Conservation (phyloP, 805 yeast species). For the Metschnikowia aberdeeniae region DNA sequence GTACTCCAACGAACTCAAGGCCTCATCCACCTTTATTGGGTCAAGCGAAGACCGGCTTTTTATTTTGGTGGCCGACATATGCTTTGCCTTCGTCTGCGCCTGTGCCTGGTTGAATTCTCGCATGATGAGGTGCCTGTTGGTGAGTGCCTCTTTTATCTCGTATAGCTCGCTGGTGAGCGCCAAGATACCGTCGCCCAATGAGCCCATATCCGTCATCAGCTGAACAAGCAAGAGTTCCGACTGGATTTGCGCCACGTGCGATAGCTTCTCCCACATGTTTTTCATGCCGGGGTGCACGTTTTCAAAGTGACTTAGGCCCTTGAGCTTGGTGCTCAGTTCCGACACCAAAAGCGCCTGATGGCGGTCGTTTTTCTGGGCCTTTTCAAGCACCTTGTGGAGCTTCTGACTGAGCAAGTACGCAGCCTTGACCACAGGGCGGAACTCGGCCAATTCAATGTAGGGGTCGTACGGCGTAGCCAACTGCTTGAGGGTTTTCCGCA, state of each 20-base stretch:
- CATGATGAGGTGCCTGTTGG: constrained; percentile 90
- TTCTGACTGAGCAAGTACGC: constrained; percentile 59
- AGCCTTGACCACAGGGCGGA: constrained; percentile 81
- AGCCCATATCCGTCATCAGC: constrained; percentile 67
- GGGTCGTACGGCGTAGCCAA: constrained; percentile 90
- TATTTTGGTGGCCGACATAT: constrained; percentile 65
- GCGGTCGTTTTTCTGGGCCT: constrained; percentile 53
- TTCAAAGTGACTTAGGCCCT: constrained; percentile 40
- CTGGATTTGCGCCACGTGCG: constrained; percentile 60
- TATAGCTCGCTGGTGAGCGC: constrained; percentile 70
- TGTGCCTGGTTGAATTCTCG: constrained; percentile 82
- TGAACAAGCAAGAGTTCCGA: constrained; percentile 76
- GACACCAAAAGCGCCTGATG: constrained; percentile 42
- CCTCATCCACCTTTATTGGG: constrained; percentile 88
- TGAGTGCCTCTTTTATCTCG: constrained; percentile 85
- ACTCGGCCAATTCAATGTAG: constrained; percentile 70
- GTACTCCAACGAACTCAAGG: constrained; percentile 70
- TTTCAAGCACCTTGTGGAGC: constrained; percentile 50
- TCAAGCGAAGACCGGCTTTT: constrained; percentile 71
- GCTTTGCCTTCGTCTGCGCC: constrained; percentile 63
- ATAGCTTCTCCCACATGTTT: constrained; percentile 71
- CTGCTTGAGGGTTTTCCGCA: constrained; percentile 87
- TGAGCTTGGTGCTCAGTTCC: constrained; percentile 46
- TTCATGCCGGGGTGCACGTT: constrained; percentile 63
- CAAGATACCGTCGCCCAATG: constrained; percentile 70